Base-by-base conservation (phyloP, 163 green algal genomes). In the Scenedesmus sp. region DNA sequence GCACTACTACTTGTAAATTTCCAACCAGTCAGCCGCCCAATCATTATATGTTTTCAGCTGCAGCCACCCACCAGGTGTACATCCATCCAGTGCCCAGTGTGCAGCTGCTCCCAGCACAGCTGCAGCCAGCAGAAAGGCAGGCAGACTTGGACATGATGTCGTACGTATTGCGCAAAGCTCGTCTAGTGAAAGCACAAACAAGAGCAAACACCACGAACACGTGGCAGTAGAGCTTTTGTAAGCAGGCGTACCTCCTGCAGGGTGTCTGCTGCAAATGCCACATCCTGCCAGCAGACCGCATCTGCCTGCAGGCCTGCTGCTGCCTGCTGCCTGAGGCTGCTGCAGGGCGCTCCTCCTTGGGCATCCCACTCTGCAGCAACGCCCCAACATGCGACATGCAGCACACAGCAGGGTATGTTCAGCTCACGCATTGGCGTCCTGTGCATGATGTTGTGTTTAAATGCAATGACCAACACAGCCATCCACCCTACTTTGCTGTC, bases 81-180 rank as follows among this genome's bases (percentile, higher is more conserved):
- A 62, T 95, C 90, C 67, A 95, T 94, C 97, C 97, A 98, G 90
- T 95, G 90, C 4, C 97, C 97, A 12, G 94, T 95, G 93, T 98
- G 96, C 77, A 98, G 94, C 95, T 98, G 97, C 92, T 98, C 96
- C 97, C 97, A 98, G n/a, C 87, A 95, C 46, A 95, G 88, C 89
- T 96, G 87, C 84, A 86, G 70, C 81, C 70, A 18, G 26, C 55
- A 79, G 77, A 88, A 6, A 0, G n/a, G n/a, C n/a, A 74, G 83
- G 4, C 18, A 46, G 1, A 82, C 9, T 13, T 26, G 73, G 9
- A 82, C 73, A 46, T 54, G 73, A 13, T 34, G 20, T 8, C 20
- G 2, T 46, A 46, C 18, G 18, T 82, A 2, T 13, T 26, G 62
- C 12, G 2, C 62, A 70, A 70, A 70, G 62, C 62, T 46, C 34